Evolutionary conservation across 495 filamentous ascomycete genomes (phyloP).

Genomic region (Trichoderma orchidacearum): DNA sequence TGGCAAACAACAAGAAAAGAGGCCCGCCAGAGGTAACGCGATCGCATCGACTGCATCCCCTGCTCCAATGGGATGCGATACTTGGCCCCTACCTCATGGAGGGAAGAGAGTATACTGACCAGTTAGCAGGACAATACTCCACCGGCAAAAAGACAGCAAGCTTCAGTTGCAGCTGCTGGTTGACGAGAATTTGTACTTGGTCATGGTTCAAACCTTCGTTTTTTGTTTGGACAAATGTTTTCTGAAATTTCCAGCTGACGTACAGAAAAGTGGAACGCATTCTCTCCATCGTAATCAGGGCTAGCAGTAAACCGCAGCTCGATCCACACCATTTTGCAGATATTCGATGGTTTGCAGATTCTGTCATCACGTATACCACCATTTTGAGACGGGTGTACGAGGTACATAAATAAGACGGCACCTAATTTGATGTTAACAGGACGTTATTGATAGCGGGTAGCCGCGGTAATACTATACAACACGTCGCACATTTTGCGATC

Average conservation of each 20-base stretch:
- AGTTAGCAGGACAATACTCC: background rate
- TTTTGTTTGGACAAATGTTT: background rate
- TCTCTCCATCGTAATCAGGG: background rate
- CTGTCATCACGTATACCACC: background rate
- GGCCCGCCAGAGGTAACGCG: slow-evolving; percentile 3
- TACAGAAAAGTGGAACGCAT: background rate
- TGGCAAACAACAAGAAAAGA: slow-evolving; percentile 9
- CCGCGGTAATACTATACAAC: background rate
- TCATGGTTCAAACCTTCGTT: background rate
- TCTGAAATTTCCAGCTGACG: background rate
- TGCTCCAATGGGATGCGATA: background rate
- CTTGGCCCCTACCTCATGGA: background rate
- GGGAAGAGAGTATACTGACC: background rate
- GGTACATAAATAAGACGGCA: background rate
- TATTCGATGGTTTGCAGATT: too few relatives aligned
- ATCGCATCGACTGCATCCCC: background rate
- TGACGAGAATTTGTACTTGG: slow-evolving; percentile 34
- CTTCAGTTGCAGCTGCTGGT: slow-evolving; percentile 24
- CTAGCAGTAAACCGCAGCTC: background rate
- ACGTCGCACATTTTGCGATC: background rate
- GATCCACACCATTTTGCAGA: background rate
- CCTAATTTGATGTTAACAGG: background rate
- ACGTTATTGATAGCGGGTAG: background rate
- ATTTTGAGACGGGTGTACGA: background rate
- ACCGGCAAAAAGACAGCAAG: slow-evolving; percentile 5